A percentile compares a stretch with the other conserved stretches of the same genome.
These are phyloP conservation scores for Claviceps arundinis DNA, from an alignment of 2,329 filamentous ascomycete species.

Conservation along the genomic window DNA sequence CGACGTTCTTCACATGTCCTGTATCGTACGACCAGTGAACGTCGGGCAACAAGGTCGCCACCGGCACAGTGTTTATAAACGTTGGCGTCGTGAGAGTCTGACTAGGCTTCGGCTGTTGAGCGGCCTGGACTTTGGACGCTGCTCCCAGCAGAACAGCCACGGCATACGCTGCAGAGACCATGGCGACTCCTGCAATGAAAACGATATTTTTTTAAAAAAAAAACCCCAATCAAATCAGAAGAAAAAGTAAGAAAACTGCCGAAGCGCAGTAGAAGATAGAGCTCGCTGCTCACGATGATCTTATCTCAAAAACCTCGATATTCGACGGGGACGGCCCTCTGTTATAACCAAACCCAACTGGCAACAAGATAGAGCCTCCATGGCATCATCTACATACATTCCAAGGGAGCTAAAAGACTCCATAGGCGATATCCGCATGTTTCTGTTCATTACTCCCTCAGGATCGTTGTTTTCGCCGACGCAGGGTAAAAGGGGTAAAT, in stretches of 20 bases:
- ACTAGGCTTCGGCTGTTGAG: neutral
- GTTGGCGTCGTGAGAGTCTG: neutral
- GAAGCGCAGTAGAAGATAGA: neutral
- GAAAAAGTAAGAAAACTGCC: neutral
- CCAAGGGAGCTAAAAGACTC: too few species aligned
- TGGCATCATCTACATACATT: too few species aligned
- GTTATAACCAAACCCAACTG: neutral
- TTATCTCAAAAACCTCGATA: neutral
- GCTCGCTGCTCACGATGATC: too few species aligned
- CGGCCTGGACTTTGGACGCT: neutral
- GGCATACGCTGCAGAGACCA: neutral
- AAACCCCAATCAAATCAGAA: neutral
- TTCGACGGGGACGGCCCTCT: neutral
- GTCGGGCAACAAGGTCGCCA: constrained; percentile 3
- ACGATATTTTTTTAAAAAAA: too few species aligned
- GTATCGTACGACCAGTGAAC: constrained; percentile 15
- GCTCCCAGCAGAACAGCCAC: constrained; percentile 3
- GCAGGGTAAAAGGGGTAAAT: too few species aligned
- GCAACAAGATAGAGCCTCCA: neutral
- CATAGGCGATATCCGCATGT: too few species aligned
- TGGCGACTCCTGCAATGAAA: neutral
- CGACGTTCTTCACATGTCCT: constrained; percentile 10
- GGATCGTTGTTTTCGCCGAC: too few species aligned
- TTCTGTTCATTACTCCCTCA: too few species aligned
- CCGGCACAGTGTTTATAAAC: constrained; percentile 1